Percentiles rank a stretch among this genome's conserved stretches.
Evolutionary conservation across 352 stramenopile species (phyloP).

Genomic region (Proteromonas lacertae): DNA sequence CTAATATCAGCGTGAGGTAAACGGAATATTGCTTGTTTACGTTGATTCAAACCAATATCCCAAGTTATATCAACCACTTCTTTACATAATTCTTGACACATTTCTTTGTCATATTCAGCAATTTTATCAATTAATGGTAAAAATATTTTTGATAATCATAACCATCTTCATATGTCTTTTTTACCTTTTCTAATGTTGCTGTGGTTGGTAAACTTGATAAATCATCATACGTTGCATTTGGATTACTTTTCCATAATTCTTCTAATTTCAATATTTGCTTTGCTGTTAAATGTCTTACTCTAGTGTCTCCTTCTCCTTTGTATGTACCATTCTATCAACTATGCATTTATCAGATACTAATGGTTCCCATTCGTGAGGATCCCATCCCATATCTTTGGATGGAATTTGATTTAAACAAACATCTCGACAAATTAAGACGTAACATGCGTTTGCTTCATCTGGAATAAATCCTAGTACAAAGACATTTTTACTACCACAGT

Average conservation of each 20-base stretch:
- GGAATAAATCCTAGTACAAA: constrained; percentile 95
- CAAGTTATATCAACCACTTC: constrained; percentile 32
- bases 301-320: constrained; percentile 30
- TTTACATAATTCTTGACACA: constrained; percentile 81
- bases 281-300: constrained; percentile 19
- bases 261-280: constrained; percentile 42
- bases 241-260: constrained; percentile 81
- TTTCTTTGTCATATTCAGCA: constrained; percentile 94
- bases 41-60: constrained; percentile 47
- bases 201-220: constrained; percentile 42
- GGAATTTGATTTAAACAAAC: constrained; percentile 16
- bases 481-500: constrained; percentile 83
- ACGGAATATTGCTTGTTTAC: constrained; percentile 71
- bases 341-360: constrained; percentile 87
- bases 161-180: constrained; percentile 95
- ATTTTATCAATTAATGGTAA: constrained; percentile 96
- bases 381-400: constrained; percentile 95
- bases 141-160: constrained; percentile 99
- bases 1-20: constrained; percentile 20
- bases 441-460: constrained; percentile 64
- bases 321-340: constrained; percentile 77
- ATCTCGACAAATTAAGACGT: constrained; percentile 83
- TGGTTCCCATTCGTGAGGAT: constrained; percentile 84
- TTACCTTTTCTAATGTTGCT: constrained; percentile 34
- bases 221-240: constrained; percentile 70